Percentiles rank a stretch among this genome's conserved stretches.
These are phyloP conservation scores for Colletotrichum ledebouriae DNA, from an alignment of 2,329 filamentous ascomycete species.

Conservation along the genomic window DNA sequence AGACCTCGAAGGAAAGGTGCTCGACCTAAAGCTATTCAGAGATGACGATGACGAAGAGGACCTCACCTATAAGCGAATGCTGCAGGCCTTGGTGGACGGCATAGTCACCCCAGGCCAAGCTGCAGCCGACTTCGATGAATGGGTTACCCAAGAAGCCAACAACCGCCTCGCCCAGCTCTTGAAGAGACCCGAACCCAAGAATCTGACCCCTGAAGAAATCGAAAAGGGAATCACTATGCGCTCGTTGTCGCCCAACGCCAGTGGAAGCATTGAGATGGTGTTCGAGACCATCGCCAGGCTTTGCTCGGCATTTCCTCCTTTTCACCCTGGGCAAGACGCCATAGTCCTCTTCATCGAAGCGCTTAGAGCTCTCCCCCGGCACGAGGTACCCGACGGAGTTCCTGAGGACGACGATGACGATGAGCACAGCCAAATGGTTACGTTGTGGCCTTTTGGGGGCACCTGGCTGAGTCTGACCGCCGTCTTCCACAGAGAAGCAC, in stretches of 20 bases:
- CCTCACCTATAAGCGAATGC: background rate
- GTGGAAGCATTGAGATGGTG: background rate
- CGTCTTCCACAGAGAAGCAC: background rate
- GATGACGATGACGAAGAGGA: conserved; percentile 11
- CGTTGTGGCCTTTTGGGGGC: background rate
- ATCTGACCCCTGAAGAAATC: background rate
- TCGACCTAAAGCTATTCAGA: background rate
- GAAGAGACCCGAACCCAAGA: background rate
- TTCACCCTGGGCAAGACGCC: background rate
- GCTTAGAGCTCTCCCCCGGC: background rate
- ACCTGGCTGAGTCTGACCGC: background rate
- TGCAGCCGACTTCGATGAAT: background rate
- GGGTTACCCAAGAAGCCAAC: background rate
- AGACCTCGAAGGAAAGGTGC: background rate
- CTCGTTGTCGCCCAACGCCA: background rate
- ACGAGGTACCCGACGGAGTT: background rate
- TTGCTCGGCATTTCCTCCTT: background rate
- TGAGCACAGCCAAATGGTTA: background rate
- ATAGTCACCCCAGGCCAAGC: background rate
- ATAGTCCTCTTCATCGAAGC: background rate
- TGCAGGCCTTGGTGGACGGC: background rate
- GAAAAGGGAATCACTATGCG: background rate
- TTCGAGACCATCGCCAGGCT: background rate
- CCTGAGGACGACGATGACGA: background rate
- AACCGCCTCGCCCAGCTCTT: background rate